Evolutionary conservation across 2,329 filamentous ascomycete species (phyloP).

Genomic region (Penicillium sp.): DNA sequence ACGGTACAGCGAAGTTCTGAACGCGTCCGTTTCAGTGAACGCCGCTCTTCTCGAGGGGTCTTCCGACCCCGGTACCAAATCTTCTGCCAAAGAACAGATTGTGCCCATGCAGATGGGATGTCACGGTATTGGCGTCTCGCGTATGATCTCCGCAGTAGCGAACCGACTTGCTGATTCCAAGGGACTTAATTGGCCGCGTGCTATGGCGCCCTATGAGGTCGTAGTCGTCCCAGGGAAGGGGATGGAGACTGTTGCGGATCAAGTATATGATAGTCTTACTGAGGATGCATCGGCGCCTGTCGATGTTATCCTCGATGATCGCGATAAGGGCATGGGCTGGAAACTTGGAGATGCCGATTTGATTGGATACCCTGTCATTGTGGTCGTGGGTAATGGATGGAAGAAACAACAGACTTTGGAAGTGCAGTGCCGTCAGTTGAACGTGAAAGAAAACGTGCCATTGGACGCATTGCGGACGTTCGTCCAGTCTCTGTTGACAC

Average conservation of each 20-base stretch:
- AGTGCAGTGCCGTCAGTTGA: constrained; percentile 72
- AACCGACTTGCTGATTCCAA: constrained; percentile 68
- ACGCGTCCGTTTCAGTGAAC: constrained; percentile 58
- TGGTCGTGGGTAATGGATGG: constrained; percentile 76
- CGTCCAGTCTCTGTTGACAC: constrained; percentile 50
- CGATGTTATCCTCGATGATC: constrained; percentile 74
- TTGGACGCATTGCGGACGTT: constrained; percentile 51
- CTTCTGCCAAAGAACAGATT: constrained; percentile 30
- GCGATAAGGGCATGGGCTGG: constrained; percentile 68
- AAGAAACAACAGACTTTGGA: constrained; percentile 60
- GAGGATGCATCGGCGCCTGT: constrained; percentile 34
- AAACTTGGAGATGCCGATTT: constrained; percentile 88
- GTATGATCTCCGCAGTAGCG: constrained; percentile 83
- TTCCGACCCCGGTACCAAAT: constrained; percentile 20
- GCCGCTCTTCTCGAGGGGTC: constrained; percentile 21
- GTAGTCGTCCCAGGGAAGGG: constrained; percentile 60
- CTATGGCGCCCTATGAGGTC: constrained; percentile 80
- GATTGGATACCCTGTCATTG: constrained; percentile 79
- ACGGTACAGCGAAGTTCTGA: constrained; percentile 75
- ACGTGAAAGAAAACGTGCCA: constrained; percentile 59
- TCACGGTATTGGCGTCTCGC: constrained; percentile 89
- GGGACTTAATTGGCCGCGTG: constrained; percentile 84
- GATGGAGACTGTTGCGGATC: constrained; percentile 50
- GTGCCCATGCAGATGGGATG: constrained; percentile 87
- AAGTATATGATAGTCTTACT: constrained; percentile 64